Base-by-base conservation (phyloP, 179 eudicot species). In the Nepenthes alata region DNA sequence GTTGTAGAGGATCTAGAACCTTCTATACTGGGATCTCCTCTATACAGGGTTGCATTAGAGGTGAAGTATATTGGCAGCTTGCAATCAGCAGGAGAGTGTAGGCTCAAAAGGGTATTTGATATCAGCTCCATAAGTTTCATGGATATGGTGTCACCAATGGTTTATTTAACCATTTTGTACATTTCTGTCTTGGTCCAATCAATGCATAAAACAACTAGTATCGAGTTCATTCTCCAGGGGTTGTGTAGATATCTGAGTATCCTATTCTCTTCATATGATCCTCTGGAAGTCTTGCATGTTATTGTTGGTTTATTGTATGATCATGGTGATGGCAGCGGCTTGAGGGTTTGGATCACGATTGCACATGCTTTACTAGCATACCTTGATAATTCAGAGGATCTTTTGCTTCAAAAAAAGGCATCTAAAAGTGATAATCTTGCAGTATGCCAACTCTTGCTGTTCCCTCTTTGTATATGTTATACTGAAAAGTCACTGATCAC, bases 141-240 rank as follows among this genome's bases (percentile, higher is more conserved):
- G 69, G 86, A 84, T 65, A 74, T 54, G 86, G 91, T 78, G 69
- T 65, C 82, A 39, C 95, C 97, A 41, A 65, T 81, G 51, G 70
- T 71, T 25, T 82, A 81, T 69, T 59, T 91, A 49, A 67, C 71
- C 53, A 51, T 61, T 11, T 67, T 75, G 52, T 80, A 82, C 63
- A 75, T 79, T 53, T 69, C 73, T 58, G 69, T 66, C 57, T 72
- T 74, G 37, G 62, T 67, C 55, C 75, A 68, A 48, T 57, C 67
- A 56, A 72, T 60, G 58, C 66, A 59, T n/a, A 67, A 78, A 57
- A 63, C 60, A 65, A 60, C 71, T 39, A 49, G 63, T 48, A 53
- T 36, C 35, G 80, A 66, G 55, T 58, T 67, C 62, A 54, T 50
- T 58, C 52, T 66, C 50, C 76, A 76, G 70, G 74, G 72, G 59